phyloP scores from a whole-genome alignment of 192 early-diverging fungal genomes.

The Dispira simplex region DNA sequence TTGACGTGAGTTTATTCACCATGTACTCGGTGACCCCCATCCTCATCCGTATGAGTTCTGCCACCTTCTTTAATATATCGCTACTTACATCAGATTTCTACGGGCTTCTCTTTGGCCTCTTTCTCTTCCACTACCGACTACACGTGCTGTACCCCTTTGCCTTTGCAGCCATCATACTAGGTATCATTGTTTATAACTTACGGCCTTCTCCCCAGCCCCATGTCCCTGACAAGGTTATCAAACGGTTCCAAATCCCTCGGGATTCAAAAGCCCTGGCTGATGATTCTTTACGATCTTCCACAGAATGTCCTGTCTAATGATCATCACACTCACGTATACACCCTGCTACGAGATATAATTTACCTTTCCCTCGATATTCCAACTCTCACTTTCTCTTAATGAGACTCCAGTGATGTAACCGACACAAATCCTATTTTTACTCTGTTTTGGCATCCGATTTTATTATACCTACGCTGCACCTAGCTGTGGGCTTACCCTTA shows the following conservation, averaged over 20 bases:
- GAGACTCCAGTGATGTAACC: too few species aligned
- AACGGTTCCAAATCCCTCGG: not conserved
- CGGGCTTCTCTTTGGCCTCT: slow-evolving; percentile 54
- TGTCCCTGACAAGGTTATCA: slow-evolving; percentile 14
- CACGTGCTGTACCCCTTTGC: slow-evolving; percentile 45
- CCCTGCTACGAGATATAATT: too few species aligned
- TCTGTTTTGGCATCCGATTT: too few species aligned
- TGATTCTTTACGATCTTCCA: too few species aligned
- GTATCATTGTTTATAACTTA: slow-evolving; percentile 51
- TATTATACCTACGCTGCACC: too few species aligned
- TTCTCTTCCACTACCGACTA: slow-evolving; percentile 45
- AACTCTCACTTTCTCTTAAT: too few species aligned
- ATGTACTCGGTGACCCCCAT: slow-evolving; percentile 56
- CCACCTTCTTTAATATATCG: slow-evolving; percentile 62
- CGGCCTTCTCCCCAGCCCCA: slow-evolving; percentile 36
- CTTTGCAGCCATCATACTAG: slow-evolving; percentile 44
- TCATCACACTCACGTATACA: too few species aligned
- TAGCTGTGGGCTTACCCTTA: too few species aligned
- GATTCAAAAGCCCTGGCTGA: not conserved
- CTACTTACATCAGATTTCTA: slow-evolving; percentile 70
- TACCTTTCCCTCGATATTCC: too few species aligned
- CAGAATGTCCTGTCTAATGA: too few species aligned
- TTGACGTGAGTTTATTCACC: slow-evolving; percentile 49
- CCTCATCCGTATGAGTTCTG: slow-evolving; percentile 51
- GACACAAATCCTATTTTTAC: too few species aligned